phyloP scores from a whole-genome alignment of 2,329 filamentous ascomycete genomes.

The Trichoderma sp. region DNA sequence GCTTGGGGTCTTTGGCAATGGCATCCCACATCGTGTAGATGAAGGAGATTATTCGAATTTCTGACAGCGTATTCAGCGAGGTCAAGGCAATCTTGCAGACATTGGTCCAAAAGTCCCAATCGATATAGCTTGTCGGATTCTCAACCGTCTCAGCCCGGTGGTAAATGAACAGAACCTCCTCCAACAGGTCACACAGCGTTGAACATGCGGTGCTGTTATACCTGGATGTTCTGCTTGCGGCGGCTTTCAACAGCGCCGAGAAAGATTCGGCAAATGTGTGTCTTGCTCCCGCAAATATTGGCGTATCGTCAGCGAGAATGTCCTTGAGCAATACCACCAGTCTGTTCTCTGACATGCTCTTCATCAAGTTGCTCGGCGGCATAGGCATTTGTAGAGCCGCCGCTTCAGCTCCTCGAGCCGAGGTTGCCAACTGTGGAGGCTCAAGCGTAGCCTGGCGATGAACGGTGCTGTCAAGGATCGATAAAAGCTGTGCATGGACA shows the following conservation, averaged over 20 bases:
- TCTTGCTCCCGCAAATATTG: conserved; percentile 48
- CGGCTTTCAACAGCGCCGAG: conserved; percentile 69
- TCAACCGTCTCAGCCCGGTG: conserved; percentile 49
- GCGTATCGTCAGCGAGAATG: conserved; percentile 59
- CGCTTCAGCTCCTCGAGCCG: conserved; percentile 61
- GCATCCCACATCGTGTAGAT: conserved; percentile 79
- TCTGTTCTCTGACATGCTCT: conserved; percentile 86
- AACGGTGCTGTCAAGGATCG: conserved; percentile 78
- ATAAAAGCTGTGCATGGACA: conserved; percentile 79
- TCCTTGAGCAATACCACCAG: conserved; percentile 81
- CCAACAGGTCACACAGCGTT: conserved; percentile 86
- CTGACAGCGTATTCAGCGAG: conserved; percentile 86
- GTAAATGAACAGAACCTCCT: conserved; percentile 72
- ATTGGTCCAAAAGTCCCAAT: conserved; percentile 84
- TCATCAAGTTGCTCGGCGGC: conserved; percentile 67
- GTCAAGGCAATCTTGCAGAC: conserved; percentile 77
- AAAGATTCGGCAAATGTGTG: conserved; percentile 78
- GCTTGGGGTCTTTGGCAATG: conserved; percentile 62
- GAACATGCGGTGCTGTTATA: conserved; percentile 85
- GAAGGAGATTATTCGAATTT: conserved; percentile 81
- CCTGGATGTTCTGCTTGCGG: conserved; percentile 72
- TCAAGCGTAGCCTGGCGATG: conserved; percentile 68
- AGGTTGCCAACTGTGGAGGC: conserved; percentile 47
- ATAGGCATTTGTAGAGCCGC: conserved; percentile 64
- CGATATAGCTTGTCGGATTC: conserved; percentile 52